Conservation (phyloP, 2,329 filamentous ascomycete species). For the Alternaria longipes region DNA sequence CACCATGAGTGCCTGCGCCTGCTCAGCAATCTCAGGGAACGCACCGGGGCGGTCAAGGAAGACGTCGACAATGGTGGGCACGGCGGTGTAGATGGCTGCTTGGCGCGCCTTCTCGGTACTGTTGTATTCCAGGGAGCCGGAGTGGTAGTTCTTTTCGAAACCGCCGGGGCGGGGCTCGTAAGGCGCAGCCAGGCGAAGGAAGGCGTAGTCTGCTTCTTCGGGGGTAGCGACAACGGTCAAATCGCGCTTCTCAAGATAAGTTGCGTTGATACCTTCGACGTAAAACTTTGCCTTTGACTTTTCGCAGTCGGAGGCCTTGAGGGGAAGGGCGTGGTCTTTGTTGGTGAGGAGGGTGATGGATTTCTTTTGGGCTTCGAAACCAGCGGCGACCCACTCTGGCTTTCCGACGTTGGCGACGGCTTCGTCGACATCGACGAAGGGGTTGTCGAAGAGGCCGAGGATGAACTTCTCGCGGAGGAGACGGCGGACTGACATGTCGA, state of each 20-base stretch:
- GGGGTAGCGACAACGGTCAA: slow-evolving; percentile 48
- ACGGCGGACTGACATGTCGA: slow-evolving; percentile 59
- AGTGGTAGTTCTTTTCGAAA: slow-evolving; percentile 53
- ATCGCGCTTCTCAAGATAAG: slow-evolving; percentile 43
- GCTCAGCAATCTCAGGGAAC: slow-evolving; percentile 55
- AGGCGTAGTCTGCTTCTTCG: slow-evolving; percentile 54
- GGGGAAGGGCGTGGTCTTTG: slow-evolving; percentile 42
- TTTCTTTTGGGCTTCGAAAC: slow-evolving; percentile 51
- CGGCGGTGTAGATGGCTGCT: slow-evolving; percentile 51
- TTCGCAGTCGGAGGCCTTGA: slow-evolving; percentile 24
- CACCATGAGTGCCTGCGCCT: slow-evolving; percentile 51
- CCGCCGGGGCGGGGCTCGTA: slow-evolving; percentile 55
- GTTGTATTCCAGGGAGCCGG: slow-evolving; percentile 56
- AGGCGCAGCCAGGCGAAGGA: slow-evolving; percentile 53
- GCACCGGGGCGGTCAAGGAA: slow-evolving; percentile 57
- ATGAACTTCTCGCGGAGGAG: slow-evolving; percentile 62
- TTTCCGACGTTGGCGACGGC: slow-evolving; percentile 57
- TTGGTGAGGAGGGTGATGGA: slow-evolving; percentile 52
- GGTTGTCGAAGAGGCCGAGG: slow-evolving; percentile 63
- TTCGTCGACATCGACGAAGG: slow-evolving; percentile 58
- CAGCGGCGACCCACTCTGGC: slow-evolving; percentile 53
- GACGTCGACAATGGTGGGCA: slow-evolving; percentile 56
- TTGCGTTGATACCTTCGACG: slow-evolving; percentile 48
- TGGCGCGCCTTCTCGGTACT: slow-evolving; percentile 51
- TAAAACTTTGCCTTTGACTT: slow-evolving; percentile 46